A percentile compares a stretch with the other conserved stretches of the same genome.
phyloP scores from a whole-genome alignment of 306 rosid species.

The Trichosanthes cucumerina region DNA sequence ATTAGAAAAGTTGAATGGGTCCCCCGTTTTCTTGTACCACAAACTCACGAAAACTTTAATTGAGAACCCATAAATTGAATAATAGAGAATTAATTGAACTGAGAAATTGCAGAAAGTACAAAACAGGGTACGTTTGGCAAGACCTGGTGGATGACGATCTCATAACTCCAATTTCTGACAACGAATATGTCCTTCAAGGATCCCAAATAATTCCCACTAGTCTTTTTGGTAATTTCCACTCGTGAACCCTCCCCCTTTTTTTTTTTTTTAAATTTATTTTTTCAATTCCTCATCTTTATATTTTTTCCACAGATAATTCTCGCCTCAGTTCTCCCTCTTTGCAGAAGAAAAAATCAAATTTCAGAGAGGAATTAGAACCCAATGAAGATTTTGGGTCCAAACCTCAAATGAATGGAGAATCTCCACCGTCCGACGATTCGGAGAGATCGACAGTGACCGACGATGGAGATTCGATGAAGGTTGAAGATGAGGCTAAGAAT shows the following conservation, averaged over 20 bases:
- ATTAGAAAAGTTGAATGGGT: too few relatives aligned
- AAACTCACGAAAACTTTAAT: too few relatives aligned
- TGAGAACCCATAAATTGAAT: too few relatives aligned
- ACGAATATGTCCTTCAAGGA: constrained; percentile 85
- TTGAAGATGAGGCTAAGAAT: constrained; percentile 28
- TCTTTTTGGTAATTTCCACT: constrained; percentile 21
- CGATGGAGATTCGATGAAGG: constrained; percentile 32
- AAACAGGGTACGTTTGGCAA: constrained; percentile 84
- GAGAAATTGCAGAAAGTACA: constrained; percentile 61
- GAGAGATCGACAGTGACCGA: constrained; percentile 43
- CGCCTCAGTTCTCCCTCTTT: neutral
- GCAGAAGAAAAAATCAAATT: neutral
- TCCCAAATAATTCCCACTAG: constrained; percentile 40
- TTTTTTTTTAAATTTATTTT: too few relatives aligned
- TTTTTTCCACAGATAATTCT: neutral
- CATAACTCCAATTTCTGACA: constrained; percentile 76
- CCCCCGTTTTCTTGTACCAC: too few relatives aligned
- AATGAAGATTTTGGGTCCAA: neutral
- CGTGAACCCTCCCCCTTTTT: neutral
- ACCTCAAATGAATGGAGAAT: constrained; percentile 11
- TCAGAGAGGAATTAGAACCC: neutral
- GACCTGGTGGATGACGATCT: constrained; percentile 80
- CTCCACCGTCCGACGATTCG: constrained; percentile 31
- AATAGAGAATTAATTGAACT: neutral
- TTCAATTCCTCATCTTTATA: neutral